These are phyloP conservation scores for Asterochloris erici DNA, from an alignment of 139 green algal species.

Conservation along the genomic window DNA sequence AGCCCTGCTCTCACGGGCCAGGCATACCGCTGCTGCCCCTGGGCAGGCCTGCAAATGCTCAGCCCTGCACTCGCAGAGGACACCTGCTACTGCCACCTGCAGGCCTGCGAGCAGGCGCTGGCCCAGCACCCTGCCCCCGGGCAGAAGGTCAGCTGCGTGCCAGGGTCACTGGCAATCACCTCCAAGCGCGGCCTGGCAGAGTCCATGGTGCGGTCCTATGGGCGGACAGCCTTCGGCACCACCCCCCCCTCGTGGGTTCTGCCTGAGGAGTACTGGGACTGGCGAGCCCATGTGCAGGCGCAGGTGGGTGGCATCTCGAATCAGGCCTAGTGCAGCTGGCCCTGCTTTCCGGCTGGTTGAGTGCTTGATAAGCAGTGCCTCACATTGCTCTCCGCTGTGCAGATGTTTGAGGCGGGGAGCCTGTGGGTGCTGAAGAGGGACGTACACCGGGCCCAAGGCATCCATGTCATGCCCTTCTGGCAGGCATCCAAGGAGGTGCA, in stretches of 20 bases:
- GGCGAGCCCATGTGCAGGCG: conserved; percentile 25
- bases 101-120: conserved; percentile 32
- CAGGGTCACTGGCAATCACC: conserved; percentile 42
- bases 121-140: conserved; percentile 15
- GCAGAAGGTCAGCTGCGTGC: conserved; percentile 57
- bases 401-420: not conserved
- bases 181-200: conserved; percentile 46
- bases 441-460: conserved; percentile 53
- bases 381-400: not conserved
- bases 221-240: conserved; percentile 32
- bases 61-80: no score
- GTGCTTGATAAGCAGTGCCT: no score
- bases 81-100: not conserved
- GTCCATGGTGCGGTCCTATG: conserved; percentile 52
- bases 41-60: not conserved
- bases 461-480: conserved; percentile 30
- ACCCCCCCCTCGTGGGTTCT: conserved; percentile 56
- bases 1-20: no score
- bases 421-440: conserved; percentile 68
- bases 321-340: no score
- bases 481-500: conserved; percentile 13
- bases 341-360: no score
- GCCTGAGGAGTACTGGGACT: conserved; percentile 54
- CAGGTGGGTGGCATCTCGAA: not conserved
- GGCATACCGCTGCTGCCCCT: not conserved